Evolutionary conservation across 2,329 filamentous ascomycete species (phyloP).

Genomic region (Dactylonectria estremocensis): DNA sequence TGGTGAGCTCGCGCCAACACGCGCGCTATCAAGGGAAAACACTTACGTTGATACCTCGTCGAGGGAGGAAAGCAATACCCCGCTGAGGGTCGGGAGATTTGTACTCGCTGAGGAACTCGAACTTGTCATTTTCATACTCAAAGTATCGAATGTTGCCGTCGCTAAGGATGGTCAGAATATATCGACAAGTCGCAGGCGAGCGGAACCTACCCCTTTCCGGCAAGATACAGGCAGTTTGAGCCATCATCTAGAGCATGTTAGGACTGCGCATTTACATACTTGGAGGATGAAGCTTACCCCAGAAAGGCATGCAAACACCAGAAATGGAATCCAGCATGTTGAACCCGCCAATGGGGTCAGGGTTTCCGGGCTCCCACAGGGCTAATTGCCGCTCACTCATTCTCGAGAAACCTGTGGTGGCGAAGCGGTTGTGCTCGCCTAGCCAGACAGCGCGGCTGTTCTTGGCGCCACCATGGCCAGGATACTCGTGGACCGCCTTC

Average conservation of each 20-base stretch:
- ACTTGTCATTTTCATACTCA: slow-evolving; percentile 98
- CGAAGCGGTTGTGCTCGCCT: slow-evolving; percentile 96
- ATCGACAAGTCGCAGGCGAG: not conserved
- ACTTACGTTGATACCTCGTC: slow-evolving; percentile 90
- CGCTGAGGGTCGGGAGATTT: slow-evolving; percentile 97
- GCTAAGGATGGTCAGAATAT: slow-evolving; percentile 61
- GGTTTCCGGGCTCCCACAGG: slow-evolving; percentile 91
- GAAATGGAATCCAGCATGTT: slow-evolving; percentile 94
- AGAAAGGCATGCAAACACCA: slow-evolving; percentile 99
- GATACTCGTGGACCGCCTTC: slow-evolving; percentile 85
- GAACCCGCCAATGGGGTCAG: slow-evolving; percentile 92
- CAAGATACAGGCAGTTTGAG: slow-evolving; percentile 94
- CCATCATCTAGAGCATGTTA: slow-evolving; percentile 78
- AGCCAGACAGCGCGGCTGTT: slow-evolving; percentile 98
- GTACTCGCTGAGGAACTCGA: slow-evolving; percentile 97
- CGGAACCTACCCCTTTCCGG: slow-evolving; percentile 91
- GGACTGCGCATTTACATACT: slow-evolving; percentile 16
- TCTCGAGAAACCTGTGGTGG: slow-evolving; percentile 95
- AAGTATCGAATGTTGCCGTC: slow-evolving; percentile 99
- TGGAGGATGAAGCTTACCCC: slow-evolving; percentile 71
- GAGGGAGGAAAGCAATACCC: slow-evolving; percentile 93
- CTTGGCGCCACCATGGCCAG: slow-evolving; percentile 93
- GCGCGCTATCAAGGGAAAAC: slow-evolving; percentile 13
- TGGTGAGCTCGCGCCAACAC: slow-evolving; percentile 41
- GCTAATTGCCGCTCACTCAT: slow-evolving; percentile 99